Evolutionary conservation across 805 yeast species (phyloP).

Genomic region (Wickerhamomyces sydowiorum): DNA sequence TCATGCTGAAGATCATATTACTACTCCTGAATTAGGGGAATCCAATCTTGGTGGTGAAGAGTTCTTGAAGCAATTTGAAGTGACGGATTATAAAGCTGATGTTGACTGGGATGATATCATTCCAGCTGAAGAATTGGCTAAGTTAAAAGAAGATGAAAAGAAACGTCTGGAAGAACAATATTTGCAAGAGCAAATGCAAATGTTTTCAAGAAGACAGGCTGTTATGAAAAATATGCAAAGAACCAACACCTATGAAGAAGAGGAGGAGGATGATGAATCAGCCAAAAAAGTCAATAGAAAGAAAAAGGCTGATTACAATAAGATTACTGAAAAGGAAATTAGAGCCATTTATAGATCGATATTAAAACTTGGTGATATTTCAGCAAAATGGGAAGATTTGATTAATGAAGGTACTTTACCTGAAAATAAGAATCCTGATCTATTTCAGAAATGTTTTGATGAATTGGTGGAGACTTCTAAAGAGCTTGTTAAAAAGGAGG

Average conservation of each 20-base stretch:
- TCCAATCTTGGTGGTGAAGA: slow-evolving; percentile 99
- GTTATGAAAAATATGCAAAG: slow-evolving; percentile 58
- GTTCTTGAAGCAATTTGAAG: slow-evolving; percentile 93
- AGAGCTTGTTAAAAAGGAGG: slow-evolving; percentile 59
- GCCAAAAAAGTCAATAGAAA: slow-evolving; percentile 26
- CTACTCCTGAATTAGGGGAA: slow-evolving; percentile 95
- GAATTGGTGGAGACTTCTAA: slow-evolving; percentile 63
- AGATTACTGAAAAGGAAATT: slow-evolving; percentile 78
- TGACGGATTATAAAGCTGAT: slow-evolving; percentile 97
- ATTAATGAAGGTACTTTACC: slow-evolving; percentile 88
- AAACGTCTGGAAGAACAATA: slow-evolving; percentile 80
- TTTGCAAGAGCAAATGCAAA: slow-evolving; percentile 82
- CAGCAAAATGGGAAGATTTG: slow-evolving; percentile 73
- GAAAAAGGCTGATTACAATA: slow-evolving; percentile 39
- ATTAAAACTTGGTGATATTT: slow-evolving; percentile 73
- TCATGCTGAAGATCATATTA: slow-evolving; percentile 95
- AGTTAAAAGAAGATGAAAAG: slow-evolving; percentile 87
- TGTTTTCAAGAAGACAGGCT: slow-evolving; percentile 76
- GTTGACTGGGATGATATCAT: slow-evolving; percentile 99
- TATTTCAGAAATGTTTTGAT: slow-evolving; percentile 68
- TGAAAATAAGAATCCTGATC: slow-evolving; percentile 74
- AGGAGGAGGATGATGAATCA: slow-evolving; percentile 33
- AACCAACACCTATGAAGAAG: slow-evolving; percentile 36
- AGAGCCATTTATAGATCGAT: slow-evolving; percentile 82
- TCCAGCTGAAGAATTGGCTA: slow-evolving; percentile 87